phyloP scores from a whole-genome alignment of 1,284 basidiomycete species.

The Waitea zeae region DNA sequence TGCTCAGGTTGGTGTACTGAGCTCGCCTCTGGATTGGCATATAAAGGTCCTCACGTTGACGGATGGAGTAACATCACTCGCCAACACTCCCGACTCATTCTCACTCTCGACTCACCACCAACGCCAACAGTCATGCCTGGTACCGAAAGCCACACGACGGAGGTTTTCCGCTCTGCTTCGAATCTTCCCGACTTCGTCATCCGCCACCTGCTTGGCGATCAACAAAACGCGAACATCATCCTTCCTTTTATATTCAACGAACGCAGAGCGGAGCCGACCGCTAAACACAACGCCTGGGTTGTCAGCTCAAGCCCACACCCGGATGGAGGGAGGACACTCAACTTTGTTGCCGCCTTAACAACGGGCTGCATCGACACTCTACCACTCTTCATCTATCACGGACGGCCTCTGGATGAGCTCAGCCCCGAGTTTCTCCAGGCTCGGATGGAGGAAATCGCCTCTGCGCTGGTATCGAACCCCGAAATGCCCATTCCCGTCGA shows the following conservation, averaged over 20 bases:
- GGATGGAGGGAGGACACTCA: slow-evolving; percentile 13
- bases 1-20: no score
- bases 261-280: slow-evolving; percentile 9
- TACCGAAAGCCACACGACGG: no score
- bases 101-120: no score
- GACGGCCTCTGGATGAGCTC: slow-evolving; percentile 9
- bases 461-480: no score
- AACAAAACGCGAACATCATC: slow-evolving; percentile 32
- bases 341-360: slow-evolving; percentile 42
- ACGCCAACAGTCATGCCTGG: no score
- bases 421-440: slow-evolving; percentile 12
- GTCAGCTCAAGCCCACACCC: slow-evolving; percentile 16
- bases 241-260: slow-evolving; percentile 27
- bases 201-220: no score
- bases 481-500: slow-evolving; percentile 9
- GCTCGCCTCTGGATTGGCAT: no score
- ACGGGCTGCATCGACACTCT: slow-evolving; percentile 33
- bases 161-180: no score
- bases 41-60: no score
- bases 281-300: slow-evolving; percentile 28
- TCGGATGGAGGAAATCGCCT: slow-evolving; percentile 12
- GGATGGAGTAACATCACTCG: no score
- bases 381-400: slow-evolving; percentile 21
- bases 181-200: no score
- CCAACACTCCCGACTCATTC: no score